Base-by-base conservation (phyloP, 2,329 filamentous ascomycete genomes). In the Beauveria pseudobassiana region DNA sequence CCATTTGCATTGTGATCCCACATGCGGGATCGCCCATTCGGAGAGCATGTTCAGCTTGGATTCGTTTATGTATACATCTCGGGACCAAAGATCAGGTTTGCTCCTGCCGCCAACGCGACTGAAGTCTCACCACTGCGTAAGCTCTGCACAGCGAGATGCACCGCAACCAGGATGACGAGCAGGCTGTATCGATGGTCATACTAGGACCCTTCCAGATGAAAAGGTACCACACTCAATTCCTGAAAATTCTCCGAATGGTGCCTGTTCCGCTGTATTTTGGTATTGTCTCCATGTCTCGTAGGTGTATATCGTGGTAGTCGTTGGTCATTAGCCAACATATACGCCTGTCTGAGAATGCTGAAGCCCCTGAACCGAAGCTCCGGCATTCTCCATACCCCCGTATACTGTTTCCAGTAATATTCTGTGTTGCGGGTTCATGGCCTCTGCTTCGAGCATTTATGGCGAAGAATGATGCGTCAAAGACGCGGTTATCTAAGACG, bases 1-100 rank as follows among this genome's bases (percentile, higher is more conserved):
- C 80, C 82, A 64, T 82, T 70, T 0, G 79, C 82, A 2, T 67
- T 68, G 3, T 67, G 70, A 64, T 79, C 76, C 70, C 74, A 80
- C 70, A 76, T 77, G 7, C 68, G 68, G 53, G 67, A 74, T 14
- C 68, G 65, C 10, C 73, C 72, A 1, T 65, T 71, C 0, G 74
- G 69, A 4, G 5, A 80, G 65, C 75, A 78, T 78, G 65, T 79
- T 78, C 43, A 80, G 68, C 63, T 80, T 77, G 57, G 75, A 77
- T 5, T 66, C 65, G 6, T 61, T 61, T 48, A 67, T 64, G 45
- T 22, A 22, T 61, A 67, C 20, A 60, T 60, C 2, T 67, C 62
- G 5, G 65, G 68, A 22, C 60, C 64, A 18, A 68, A 56, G 10
- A 68, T 62, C 12, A 69, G 56, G 43, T 66, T 69, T 14, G 66